Evolutionary conservation across 371 early-diverging fungal genomes (phyloP), one percentile per base, ranked within the genome.

Genomic region (Zychaea mexicana): DNA sequence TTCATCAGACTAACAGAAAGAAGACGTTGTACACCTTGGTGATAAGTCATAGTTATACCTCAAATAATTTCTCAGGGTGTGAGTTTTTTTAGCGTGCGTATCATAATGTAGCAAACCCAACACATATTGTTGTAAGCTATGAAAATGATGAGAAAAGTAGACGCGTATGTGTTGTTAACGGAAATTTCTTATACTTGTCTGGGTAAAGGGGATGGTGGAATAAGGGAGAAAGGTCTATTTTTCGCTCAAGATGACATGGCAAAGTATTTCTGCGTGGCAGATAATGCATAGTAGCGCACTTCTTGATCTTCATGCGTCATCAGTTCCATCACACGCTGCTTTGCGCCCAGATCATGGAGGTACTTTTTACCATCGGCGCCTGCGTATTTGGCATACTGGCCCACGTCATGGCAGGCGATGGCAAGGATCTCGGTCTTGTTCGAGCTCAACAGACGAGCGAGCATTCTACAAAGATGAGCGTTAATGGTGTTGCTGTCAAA

Each of bases 401-500:
- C 95, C 60, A 98, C 67, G 72, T 98, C 98, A 66, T 93, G 90
- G 57, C 92, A 92, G 2, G 96, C 95, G 19, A 98, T 90, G 2
- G 96, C 88, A 21, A 96, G 76, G 5, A 90, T 88, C 5, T 81
- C 22, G 17, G 86, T 73, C 31, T 88, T 78, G 21, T 87, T 76
- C 5, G 90, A 84, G 52, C 82, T 80, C 28, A 92, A 73, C 22
- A 92, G 63, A 19, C 90, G 77, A 8, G 87, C 81, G 54, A 96
- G 76, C 12, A 85, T 66, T 56, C 90, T 87, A 56, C 5, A n/a
- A n/a, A n/a, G n/a, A n/a, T n/a, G n/a, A n/a, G n/a, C n/a, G n/a
- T n/a, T n/a, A n/a, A n/a, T n/a, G n/a, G n/a, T n/a, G n/a, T n/a
- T n/a, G n/a, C n/a, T n/a, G n/a, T n/a, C n/a, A n/a, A n/a, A n/a